These are phyloP conservation scores for Lomentospora prolificans DNA, from an alignment of 2,329 filamentous ascomycete genomes.

Conservation along the genomic window DNA sequence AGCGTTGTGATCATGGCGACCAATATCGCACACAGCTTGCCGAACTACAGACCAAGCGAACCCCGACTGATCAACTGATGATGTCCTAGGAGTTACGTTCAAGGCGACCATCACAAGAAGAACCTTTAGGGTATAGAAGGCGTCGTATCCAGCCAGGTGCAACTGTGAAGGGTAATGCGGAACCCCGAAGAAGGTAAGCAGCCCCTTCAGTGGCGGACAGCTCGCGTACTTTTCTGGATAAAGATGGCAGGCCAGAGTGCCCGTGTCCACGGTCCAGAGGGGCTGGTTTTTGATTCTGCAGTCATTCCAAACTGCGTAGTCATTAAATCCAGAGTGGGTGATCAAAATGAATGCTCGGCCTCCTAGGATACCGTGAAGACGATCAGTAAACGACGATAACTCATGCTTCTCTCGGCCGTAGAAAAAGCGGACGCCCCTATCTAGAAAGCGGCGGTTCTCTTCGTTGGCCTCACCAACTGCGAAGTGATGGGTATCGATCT, in stretches of 20 bases:
- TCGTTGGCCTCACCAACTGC: neutral
- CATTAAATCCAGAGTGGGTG: neutral
- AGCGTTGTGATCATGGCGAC: neutral
- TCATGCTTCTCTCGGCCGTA: neutral
- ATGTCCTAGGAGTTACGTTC: neutral
- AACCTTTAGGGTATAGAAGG: neutral
- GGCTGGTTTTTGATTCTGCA: neutral
- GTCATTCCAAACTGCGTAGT: neutral
- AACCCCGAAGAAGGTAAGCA: neutral
- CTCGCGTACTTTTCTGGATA: neutral
- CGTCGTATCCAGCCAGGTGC: constrained; percentile 4
- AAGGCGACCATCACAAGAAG: neutral
- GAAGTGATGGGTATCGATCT: neutral
- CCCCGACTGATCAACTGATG: neutral
- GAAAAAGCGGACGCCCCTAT: neutral
- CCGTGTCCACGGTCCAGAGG: constrained; percentile 4
- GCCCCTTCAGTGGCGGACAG: neutral
- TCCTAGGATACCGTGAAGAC: neutral
- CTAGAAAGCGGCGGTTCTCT: neutral
- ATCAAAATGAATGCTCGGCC: neutral
- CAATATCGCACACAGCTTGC: neutral
- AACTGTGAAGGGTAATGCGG: neutral
- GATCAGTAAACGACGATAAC: neutral
- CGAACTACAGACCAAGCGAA: neutral
- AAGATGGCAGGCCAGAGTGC: neutral